Conservation (phyloP, 1,284 basidiomycete species). For the Bondarzewia mesenterica region DNA sequence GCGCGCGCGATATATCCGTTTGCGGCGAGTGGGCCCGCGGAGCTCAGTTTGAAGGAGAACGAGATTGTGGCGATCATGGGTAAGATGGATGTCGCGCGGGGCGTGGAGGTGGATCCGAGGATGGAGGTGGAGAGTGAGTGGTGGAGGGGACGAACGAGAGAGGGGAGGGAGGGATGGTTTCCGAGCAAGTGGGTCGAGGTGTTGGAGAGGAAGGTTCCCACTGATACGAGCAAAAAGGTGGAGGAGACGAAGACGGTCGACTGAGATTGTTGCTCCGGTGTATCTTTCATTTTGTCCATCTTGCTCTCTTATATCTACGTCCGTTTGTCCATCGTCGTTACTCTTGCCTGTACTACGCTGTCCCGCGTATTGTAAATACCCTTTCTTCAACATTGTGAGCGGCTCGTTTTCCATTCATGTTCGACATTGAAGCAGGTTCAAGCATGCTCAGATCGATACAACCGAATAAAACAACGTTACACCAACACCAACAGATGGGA, state of each 20-base stretch:
- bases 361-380: too few relatives aligned
- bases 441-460: too few relatives aligned
- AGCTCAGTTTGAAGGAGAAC: conserved; percentile 80
- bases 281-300: background rate
- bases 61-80: conserved; percentile 94
- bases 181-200: conserved; percentile 85
- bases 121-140: conserved; percentile 76
- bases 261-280: background rate
- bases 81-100: conserved; percentile 66
- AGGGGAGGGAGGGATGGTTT: conserved; percentile 96
- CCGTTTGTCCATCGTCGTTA: background rate
- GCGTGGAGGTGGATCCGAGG: conserved; percentile 65
- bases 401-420: too few relatives aligned
- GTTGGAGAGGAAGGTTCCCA: conserved; percentile 36
- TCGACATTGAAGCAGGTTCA: too few relatives aligned
- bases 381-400: too few relatives aligned
- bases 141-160: conserved; percentile 94
- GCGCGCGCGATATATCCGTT: conserved; percentile 85
- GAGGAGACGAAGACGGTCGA: conserved; percentile 12
- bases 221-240: conserved; percentile 6
- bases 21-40: conserved; percentile 63
- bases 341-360: too few relatives aligned
- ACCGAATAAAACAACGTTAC: too few relatives aligned
- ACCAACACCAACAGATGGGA: too few relatives aligned
- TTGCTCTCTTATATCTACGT: background rate